phyloP scores from a whole-genome alignment of 352 stramenopile genomes.

The Globisporangium heterothallicum region DNA sequence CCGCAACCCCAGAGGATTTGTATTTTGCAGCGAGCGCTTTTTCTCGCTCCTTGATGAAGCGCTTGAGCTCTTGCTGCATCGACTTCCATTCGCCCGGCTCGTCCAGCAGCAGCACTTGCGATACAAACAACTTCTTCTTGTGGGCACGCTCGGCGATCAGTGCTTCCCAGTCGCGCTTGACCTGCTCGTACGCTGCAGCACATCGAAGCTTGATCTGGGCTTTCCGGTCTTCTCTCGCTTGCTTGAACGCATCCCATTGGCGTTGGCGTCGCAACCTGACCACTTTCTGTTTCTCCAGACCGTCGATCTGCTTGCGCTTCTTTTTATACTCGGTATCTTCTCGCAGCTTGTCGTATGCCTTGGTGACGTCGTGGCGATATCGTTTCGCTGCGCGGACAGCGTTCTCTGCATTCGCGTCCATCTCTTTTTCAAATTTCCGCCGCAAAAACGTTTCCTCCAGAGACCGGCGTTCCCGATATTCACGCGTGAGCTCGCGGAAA shows the following conservation, averaged over 20 bases:
- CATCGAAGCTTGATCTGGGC: slow-evolving; percentile 38
- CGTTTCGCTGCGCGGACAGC: slow-evolving; percentile 23
- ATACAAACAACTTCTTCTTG: slow-evolving; percentile 25
- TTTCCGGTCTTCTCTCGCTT: slow-evolving; percentile 24
- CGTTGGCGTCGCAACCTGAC: slow-evolving; percentile 43
- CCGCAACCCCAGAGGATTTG: slow-evolving; percentile 35
- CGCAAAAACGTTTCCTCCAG: slow-evolving; percentile 22
- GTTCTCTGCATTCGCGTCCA: slow-evolving; percentile 31
- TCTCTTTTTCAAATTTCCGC: slow-evolving; percentile 34
- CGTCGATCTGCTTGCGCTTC: slow-evolving; percentile 44
- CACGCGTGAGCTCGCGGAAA: slow-evolving; percentile 26
- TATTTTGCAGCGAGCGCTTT: slow-evolving; percentile 38
- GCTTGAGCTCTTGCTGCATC: slow-evolving; percentile 34
- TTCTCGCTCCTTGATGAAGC: slow-evolving; percentile 23
- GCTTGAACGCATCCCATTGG: slow-evolving; percentile 56
- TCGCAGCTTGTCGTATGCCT: slow-evolving; percentile 46
- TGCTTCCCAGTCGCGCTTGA: slow-evolving; percentile 41
- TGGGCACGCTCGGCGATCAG: slow-evolving; percentile 25
- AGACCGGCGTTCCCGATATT: slow-evolving; percentile 14
- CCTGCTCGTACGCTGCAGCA: slow-evolving; percentile 23
- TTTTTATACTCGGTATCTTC: slow-evolving; percentile 39
- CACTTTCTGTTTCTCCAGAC: slow-evolving; percentile 56
- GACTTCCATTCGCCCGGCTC: slow-evolving; percentile 45
- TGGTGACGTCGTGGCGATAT: slow-evolving; percentile 38
- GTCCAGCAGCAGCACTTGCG: slow-evolving; percentile 48